Base-by-base conservation (phyloP, 305 asterid species). In the Fraxinus floribunda region DNA sequence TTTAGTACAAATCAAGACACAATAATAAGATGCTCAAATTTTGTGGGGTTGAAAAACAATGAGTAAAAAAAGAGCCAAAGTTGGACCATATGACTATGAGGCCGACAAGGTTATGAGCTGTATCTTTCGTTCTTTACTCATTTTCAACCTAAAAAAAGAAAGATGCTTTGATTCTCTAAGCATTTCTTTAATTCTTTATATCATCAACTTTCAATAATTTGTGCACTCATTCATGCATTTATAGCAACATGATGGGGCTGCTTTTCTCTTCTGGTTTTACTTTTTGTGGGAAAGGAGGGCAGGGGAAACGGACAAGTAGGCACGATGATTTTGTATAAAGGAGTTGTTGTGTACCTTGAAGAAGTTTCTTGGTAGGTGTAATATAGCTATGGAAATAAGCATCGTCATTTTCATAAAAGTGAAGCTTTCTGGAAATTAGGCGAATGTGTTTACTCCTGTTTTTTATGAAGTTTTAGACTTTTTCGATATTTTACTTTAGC, bases 91-190 rank as follows among this genome's bases (percentile, higher is more conserved):
- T 1, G 79, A 36, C 26, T 24, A 24, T 26, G 30, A 26, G 38
- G 18, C 32, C 20, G 64, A 74, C 44, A 16, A 10, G 13, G 9
- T 46, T 46, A 39, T 80, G 86, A 86, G 86, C 83, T 86, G 88
- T 81, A 74, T 74, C 35, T 79, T 70, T 36, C 30, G 77, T 79
- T 66, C 35, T 39, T 29, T 20, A 29, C 7, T 16, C n/a, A 3
- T 4, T 8, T 6, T 62, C 35, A 32, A 24, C 79, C 57, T 22
- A 15, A 35, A 46, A 46, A 46, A 22, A 49, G 66, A 77, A 81
- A 32, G 34, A 80, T 83, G 64, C 78, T 44, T 64, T 82, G 79
- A 75, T 34, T 46, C 78, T 32, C 73, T 60, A 20, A 8, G 13
- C 35, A 24, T 22, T 34, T 34, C 36, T 34, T 34, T 34, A 34